Percentiles rank a stretch among this genome's conserved stretches.
Evolutionary conservation across 108 stramenopile genomes (phyloP).

Genomic region (Epithemia pelagica): DNA sequence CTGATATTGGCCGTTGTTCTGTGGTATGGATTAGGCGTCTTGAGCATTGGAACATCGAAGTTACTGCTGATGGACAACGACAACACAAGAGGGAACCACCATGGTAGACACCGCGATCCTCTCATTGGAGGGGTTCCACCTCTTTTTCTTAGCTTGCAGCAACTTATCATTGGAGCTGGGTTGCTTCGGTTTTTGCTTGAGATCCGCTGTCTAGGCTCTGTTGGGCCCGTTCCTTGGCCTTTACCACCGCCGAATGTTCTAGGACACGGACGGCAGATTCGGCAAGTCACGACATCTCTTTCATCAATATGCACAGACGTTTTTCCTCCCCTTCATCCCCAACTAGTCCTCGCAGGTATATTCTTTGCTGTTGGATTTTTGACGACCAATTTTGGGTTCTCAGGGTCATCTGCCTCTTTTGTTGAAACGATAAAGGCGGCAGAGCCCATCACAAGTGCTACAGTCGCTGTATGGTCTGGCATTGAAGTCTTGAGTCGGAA

Average conservation of each 20-base stretch:
- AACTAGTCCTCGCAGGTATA: conserved; percentile 32
- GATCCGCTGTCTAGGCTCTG: conserved; percentile 9
- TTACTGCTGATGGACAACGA: conserved; percentile 26
- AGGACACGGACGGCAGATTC: neutral
- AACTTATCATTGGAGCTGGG: conserved; percentile 22
- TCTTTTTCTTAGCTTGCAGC: conserved; percentile 32
- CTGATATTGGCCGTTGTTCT: conserved; percentile 43
- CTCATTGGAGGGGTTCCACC: conserved; percentile 24
- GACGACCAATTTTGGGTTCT: conserved; percentile 61
- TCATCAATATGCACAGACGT: conserved; percentile 4
- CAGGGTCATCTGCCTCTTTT: conserved; percentile 52
- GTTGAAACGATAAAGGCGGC: conserved; percentile 87
- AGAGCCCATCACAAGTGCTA: conserved; percentile 72
- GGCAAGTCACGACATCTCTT: neutral
- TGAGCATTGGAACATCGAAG: conserved; percentile 69
- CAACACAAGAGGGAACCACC: neutral
- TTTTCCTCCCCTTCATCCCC: conserved; percentile 1
- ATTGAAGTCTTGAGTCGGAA: conserved; percentile 43
- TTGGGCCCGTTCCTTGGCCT: conserved; percentile 20
- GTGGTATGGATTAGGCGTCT: conserved; percentile 76
- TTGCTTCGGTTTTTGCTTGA: conserved; percentile 26
- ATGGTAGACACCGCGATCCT: neutral
- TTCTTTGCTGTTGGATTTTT: conserved; percentile 69
- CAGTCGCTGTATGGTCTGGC: conserved; percentile 55
- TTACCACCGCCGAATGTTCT: neutral